Percentiles rank a stretch among this genome's conserved stretches.
Evolutionary conservation across 2,329 filamentous ascomycete genomes (phyloP).

Genomic region (Trichoderma sp.): DNA sequence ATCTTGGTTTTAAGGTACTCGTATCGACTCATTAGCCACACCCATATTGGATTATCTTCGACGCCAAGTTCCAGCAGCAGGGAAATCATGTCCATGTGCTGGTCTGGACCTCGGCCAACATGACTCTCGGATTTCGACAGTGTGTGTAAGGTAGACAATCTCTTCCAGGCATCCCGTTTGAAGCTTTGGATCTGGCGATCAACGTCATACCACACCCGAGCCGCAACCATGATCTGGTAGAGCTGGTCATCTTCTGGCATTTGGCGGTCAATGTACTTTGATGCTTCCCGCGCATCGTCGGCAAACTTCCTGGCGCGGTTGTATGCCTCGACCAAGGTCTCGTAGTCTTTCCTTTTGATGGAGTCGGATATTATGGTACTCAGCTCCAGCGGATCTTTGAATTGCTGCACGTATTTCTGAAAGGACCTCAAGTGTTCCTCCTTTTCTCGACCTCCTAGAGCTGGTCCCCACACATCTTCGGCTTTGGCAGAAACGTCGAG

Average conservation of each 20-base stretch:
- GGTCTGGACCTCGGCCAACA: constrained; percentile 64
- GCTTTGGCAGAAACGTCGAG: constrained; percentile 90
- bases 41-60: constrained; percentile 93
- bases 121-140: constrained; percentile 47
- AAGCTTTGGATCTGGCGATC: constrained; percentile 81
- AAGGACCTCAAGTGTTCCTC: constrained; percentile 83
- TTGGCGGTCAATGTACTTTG: constrained; percentile 51
- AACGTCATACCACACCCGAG: constrained; percentile 92
- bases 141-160: constrained; percentile 66
- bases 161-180: constrained; percentile 86
- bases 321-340: constrained; percentile 82
- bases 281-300: constrained; percentile 71
- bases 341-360: constrained; percentile 89
- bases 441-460: constrained; percentile 84
- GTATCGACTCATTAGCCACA: constrained; percentile 88
- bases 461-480: constrained; percentile 96
- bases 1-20: constrained; percentile 88
- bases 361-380: constrained; percentile 74
- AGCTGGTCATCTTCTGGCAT: constrained; percentile 74
- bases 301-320: constrained; percentile 76
- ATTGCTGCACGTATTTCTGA: constrained; percentile 70
- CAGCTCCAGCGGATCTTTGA: constrained; percentile 78
- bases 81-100: constrained; percentile 86
- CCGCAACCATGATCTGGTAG: constrained; percentile 82
- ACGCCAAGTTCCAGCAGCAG: constrained; percentile 90